Evolutionary conservation across 2,329 filamentous ascomycete genomes (phyloP), one percentile per base, ranked within the genome.

Genomic region (Ascochyta clinopodiicola): DNA sequence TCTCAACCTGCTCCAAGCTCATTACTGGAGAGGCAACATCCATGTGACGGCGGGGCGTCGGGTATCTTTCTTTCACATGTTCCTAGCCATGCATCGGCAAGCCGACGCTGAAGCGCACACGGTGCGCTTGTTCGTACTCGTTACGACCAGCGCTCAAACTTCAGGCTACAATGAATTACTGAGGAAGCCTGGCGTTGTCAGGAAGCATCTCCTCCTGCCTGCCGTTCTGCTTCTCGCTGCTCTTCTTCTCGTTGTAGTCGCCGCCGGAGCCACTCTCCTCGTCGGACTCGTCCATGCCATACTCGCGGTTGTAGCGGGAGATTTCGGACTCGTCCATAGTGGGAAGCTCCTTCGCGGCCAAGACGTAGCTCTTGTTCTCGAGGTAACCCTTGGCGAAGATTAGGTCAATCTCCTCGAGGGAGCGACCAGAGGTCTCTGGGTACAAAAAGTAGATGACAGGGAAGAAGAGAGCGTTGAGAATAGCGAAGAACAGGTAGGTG

Each of bases 401-500:
- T 22, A 77, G 71, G 60, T 84, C 81, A 31, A 84, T 81, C 56
- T 84, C 80, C 60, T 84, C 82, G 0, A 84, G 74, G 1, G 70
- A 74, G 8, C 82, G 68, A 36, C 80, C 79, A 22, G 72, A 75
- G 0, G 83, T 86, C 63, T 86, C 84, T 0, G 84, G 83, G 55
- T 85, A 82, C 75, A 84, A 82, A 75, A 84, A 80, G 70, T 78
- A 81, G 66, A 82, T 81, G 56, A 81, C 52, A 10, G 82, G 81
- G 39, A 84, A 77, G 73, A 82, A 83, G 37, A 71, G 60, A 7
- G 75, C 80, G 75, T 84, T 84, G 54, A 84, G 77, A 10, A 79
- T 75, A 4, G 80, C 80, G 68, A 84, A 85, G 72, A 80, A 72
- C 49, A 80, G 74, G 57, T 79, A 79, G 6, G 75, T 77, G 12